Evolutionary conservation across 164 flowering plant species (phyloP), one percentile per base, ranked within the genome.

Genomic region (Nymphaea colorata): DNA sequence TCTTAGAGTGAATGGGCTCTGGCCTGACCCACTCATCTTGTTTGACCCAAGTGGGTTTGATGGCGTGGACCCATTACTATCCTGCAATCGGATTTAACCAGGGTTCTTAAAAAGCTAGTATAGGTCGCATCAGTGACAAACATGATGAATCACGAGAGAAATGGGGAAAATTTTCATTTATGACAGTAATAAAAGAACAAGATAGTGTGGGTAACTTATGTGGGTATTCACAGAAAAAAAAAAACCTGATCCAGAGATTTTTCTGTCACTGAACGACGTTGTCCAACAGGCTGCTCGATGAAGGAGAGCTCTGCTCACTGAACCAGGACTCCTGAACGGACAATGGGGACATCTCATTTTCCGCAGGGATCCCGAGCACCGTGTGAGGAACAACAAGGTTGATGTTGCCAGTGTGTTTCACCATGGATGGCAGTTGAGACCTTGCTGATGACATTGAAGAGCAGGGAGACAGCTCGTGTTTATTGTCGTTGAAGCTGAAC

Each of bases 231-330:
- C 55, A 47, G 12, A 7, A 47, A 12, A 47, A 47, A 6, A 47
- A 12, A 47, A 6, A 12, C 55, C 55, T 47, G 11, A 47, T 25
- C 36, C 55, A 47, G 55, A 47, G 55, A 47, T 7, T 6, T 47
- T 47, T 47, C 7, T 7, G 55, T 82, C 67, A 81, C 44, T 68
- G 70, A 62, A 75, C 64, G 12, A 61, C 76, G 77, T 77, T 76
- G 59, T 67, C 76, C 18, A 86, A 73, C 81, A 88, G 74, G 70
- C 87, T 79, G 73, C 64, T 80, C n/a, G 84, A 72, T 11, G 91
- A 89, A 67, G 88, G 86, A 8, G 95, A 85, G 72, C 90, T 86
- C 41, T 76, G 77, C 25, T 81, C 86, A 68, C 86, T 86, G 42
- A 70, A 61, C 87, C 90, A 89, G 3, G 85, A 63, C 42, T 83